A percentile compares a stretch with the other conserved stretches of the same genome.
These are phyloP conservation scores for Rhizopogon hawkerae DNA, from an alignment of 1,284 basidiomycete species.

Conservation along the genomic window DNA sequence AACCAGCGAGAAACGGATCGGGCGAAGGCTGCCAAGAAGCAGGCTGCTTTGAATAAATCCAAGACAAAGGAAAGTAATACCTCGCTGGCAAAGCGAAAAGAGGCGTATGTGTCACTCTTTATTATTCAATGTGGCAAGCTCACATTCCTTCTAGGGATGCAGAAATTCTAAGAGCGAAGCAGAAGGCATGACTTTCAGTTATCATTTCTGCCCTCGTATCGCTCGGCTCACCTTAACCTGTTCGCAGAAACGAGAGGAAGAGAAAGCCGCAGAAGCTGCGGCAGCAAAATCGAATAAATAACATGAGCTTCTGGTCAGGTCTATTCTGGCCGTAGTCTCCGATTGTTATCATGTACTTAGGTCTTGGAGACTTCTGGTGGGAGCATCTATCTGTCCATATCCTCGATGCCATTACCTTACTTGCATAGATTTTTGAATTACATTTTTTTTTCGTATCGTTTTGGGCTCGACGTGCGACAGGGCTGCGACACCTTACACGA, in stretches of 20 bases:
- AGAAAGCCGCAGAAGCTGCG: conserved; percentile 31
- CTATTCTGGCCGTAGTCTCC: conserved; percentile 8
- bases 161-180: conserved; percentile 63
- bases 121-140: conserved; percentile 11
- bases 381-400: conserved; percentile 7
- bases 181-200: conserved; percentile 44
- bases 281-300: conserved; percentile 34
- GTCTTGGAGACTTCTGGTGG: conserved; percentile 11
- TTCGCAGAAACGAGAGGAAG: conserved; percentile 55
- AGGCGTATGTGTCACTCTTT: conserved; percentile 47
- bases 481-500: neutral
- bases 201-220: conserved; percentile 9
- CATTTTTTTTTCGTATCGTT: neutral
- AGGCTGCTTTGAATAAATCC: conserved; percentile 37
- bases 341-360: neutral
- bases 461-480: neutral
- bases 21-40: conserved; percentile 64
- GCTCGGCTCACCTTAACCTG: conserved; percentile 9
- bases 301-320: conserved; percentile 20
- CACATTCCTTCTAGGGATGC: conserved; percentile 50
- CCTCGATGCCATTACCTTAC: conserved; percentile 4
- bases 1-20: conserved; percentile 75
- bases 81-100: conserved; percentile 58
- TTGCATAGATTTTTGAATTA: neutral
- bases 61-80: conserved; percentile 63